Base-by-base conservation (phyloP, 495 filamentous ascomycete genomes). In the Venustampulla echinocandica region DNA sequence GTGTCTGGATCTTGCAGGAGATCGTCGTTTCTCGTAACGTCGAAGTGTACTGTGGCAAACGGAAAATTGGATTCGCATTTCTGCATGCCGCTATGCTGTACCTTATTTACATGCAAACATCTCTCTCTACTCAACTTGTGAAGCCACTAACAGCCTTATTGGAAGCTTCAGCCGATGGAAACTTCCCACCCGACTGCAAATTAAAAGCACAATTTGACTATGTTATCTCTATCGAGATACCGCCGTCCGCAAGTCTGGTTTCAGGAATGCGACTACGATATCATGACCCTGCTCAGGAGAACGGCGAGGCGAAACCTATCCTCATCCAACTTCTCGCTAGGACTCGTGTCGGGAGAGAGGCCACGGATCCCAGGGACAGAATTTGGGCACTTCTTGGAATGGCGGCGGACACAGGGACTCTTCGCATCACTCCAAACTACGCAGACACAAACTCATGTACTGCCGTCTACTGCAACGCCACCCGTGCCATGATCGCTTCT, bases 361-460 rank as follows among this genome's bases (percentile, higher is more conserved):
- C 24, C 1, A 47, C 34, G 17, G 14, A 27, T 2, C 33, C 38
- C 15, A 47, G 27, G 20, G 46, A 49, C 38, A 37, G 25, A 15
- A 35, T 49, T 42, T 49, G 19, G 21, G 46, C 24, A 21, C 19
- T 49, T 19, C 21, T 49, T 3, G 36, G 36, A 20, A 35, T 49
- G 46, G 22, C 46, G 19, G 13, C 11, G 1, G 46, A 49, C 19
- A 18, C 2, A 5, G 25, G 17, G n/a, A 14, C 15, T 10, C 21
- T 49, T 6, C 10, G 23, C 1, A 42, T 49, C 4, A n/a, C 41
- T 13, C 14, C 38, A 3, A 19, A 41, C 42, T 49, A 49, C 27
- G 25, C 21, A 9, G 3, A 18, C 4, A 32, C 10, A 11, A 20
- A 13, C 5, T 17, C 33, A 9, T 18, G 17, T 15, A 34, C 23